Evolutionary conservation across 257 asterid genomes (phyloP).

Genomic region (Verbena officinalis): DNA sequence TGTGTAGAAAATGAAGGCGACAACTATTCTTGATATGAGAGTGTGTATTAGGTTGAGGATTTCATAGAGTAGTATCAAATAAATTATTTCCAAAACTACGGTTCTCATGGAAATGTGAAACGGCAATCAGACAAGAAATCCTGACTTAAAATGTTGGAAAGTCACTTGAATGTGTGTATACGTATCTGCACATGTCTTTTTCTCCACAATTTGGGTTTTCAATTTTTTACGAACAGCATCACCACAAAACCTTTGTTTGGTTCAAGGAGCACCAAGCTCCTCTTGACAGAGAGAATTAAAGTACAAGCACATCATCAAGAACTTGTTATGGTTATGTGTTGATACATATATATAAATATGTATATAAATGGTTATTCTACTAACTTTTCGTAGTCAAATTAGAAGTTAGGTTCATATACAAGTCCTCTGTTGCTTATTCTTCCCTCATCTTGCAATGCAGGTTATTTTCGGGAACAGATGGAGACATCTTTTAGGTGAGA

Average conservation of each 20-base stretch:
- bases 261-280: slow-evolving; percentile 3
- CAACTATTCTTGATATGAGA: slow-evolving; percentile 5
- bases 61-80: neutral
- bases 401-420: slow-evolving; percentile 3
- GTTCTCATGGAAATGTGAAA: neutral
- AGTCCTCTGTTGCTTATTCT: slow-evolving; percentile 21
- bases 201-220: slow-evolving; percentile 5
- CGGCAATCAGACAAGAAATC: neutral
- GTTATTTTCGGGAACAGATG: slow-evolving; percentile 89
- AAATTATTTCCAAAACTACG: neutral
- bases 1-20: neutral
- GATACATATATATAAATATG: neutral
- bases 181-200: neutral
- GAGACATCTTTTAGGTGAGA: slow-evolving; percentile 90
- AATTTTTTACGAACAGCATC: neutral
- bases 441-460: slow-evolving; percentile 44
- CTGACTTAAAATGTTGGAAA: neutral
- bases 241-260: slow-evolving; percentile 13
- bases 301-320: slow-evolving; percentile 6
- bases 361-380: neutral
- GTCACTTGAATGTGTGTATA: neutral
- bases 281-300: slow-evolving; percentile 3
- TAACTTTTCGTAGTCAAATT: neutral
- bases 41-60: neutral
- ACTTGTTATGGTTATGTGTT: neutral